Percentiles rank a stretch among this genome's conserved stretches.
phyloP scores from a whole-genome alignment of 2,329 filamentous ascomycete species.

The Aspergillus bombycis region DNA sequence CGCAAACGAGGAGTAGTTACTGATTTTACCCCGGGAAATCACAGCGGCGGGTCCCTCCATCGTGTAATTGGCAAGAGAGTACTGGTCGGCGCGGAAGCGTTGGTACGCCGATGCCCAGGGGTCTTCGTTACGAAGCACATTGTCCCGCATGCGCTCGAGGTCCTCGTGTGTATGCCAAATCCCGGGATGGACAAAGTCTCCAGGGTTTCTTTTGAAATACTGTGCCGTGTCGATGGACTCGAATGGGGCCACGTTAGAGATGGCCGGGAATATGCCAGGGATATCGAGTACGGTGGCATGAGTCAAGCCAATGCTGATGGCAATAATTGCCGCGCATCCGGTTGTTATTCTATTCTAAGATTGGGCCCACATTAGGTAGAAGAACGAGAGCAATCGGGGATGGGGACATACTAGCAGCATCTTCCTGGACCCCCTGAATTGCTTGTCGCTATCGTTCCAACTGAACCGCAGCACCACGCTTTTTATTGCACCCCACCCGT shows the following conservation, averaged over 20 bases:
- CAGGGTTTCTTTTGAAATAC: slow-evolving; percentile 12
- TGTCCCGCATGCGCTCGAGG: slow-evolving; percentile 24
- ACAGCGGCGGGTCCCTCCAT: slow-evolving; percentile 9
- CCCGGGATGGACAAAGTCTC: slow-evolving; percentile 23
- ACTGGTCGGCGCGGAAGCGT: slow-evolving; percentile 35
- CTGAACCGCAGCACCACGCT: not conserved
- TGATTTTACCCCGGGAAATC: slow-evolving; percentile 30
- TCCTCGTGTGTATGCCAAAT: slow-evolving; percentile 30
- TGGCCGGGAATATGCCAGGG: not conserved
- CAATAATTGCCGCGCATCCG: not conserved
- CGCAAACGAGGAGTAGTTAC: slow-evolving; percentile 43
- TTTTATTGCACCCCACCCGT: not conserved
- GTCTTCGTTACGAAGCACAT: slow-evolving; percentile 19
- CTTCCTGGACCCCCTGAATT: not conserved
- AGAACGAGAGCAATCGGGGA: not conserved
- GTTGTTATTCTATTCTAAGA: not conserved
- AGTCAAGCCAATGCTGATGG: not conserved
- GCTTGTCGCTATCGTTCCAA: not conserved
- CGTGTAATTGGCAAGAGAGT: slow-evolving; percentile 22
- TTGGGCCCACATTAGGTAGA: not conserved
- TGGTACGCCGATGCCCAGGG: slow-evolving; percentile 36
- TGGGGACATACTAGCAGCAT: not conserved
- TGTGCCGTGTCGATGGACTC: slow-evolving; percentile 10
- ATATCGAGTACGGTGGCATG: not conserved
- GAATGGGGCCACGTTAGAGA: not conserved